Base-by-base conservation (phyloP, 805 yeast genomes). In the Saccharomycopsis babjevae region DNA sequence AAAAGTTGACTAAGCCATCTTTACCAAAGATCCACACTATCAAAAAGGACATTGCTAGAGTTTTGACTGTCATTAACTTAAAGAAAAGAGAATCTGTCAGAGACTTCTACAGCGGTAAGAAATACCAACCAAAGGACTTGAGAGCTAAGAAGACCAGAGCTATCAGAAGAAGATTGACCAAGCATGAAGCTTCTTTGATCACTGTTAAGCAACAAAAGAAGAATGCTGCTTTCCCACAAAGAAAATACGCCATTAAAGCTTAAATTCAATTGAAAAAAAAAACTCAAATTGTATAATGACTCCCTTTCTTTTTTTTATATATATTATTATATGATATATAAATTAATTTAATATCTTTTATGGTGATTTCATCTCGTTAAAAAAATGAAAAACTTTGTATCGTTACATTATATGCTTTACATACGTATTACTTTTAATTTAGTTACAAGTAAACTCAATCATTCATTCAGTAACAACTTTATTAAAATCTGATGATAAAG, bases 141-240 rank as follows among this genome's bases (percentile, higher is more conserved):
- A 93, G 98, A 84, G 96, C 91, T 73, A 94, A 94, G 93, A 89
- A 94, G 88, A 94, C 99, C 81, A 93, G 98, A 87, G 98, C 99
- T 79, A 81, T 93, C 81, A 93, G 99, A 89, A 89, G 98, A 85
- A 84, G 86, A 76, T 84, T 94, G 76, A 85, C 97, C 79, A 83
- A 87, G 76, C 78, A 79, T 79, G 97, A 94, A 83, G 86, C 89
- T 77, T 74, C 83, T 72, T 80, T 81, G 77, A 79, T 80, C 77
- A 93, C 98, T 74, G 87, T 80, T 72, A 91, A 88, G 84, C 90
- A 92, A 77, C 84, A 83, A 80, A 94, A 94, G 92, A 86, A 83
- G 81, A 84, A 84, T 75, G 83, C 84, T 74, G 96, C 97, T 80
- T 91, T 86, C 96, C 98, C 99, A 78, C 92, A 87, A 83, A 91